phyloP scores from a whole-genome alignment of 441 rosid species.

The Erodium texanum region DNA sequence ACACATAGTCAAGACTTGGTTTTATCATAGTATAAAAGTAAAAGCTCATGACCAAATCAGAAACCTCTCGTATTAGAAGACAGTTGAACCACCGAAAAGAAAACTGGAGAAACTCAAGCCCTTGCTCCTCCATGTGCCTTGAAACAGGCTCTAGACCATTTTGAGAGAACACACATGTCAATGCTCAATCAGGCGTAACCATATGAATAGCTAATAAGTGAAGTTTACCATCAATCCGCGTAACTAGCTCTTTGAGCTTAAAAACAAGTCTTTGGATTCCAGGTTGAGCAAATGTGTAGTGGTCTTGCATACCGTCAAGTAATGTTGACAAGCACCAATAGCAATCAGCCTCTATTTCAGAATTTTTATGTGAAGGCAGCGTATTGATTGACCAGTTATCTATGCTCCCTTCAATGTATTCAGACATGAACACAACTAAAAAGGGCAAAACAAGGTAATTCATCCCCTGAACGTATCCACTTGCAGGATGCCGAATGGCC shows the following conservation, averaged over 20 bases:
- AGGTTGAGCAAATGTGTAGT: constrained; percentile 98
- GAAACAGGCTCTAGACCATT: constrained; percentile 77
- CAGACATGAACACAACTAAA: constrained; percentile 84
- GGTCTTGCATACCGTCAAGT: constrained; percentile 99
- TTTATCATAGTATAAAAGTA: not conserved
- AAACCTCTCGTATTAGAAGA: constrained; percentile 84
- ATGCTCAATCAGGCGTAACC: not conserved
- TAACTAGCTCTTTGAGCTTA: constrained; percentile 88
- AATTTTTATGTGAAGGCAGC: constrained; percentile 51
- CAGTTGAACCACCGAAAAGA: constrained; percentile 99
- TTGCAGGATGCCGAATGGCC: constrained; percentile 99
- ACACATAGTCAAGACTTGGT: constrained; percentile 12
- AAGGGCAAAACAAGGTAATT: constrained; percentile 95
- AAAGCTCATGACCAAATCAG: not conserved
- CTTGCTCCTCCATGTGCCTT: constrained; percentile 92
- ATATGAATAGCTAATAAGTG: too few relatives aligned
- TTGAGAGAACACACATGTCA: constrained; percentile 14
- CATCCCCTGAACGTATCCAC: constrained; percentile 97
- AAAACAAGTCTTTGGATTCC: constrained; percentile 99
- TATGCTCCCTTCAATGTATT: constrained; percentile 71
- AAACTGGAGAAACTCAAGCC: constrained; percentile 94
- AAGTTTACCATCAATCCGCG: constrained; percentile 94
- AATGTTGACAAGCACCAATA: constrained; percentile 95
- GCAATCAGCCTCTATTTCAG: constrained; percentile 86
- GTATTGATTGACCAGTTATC: constrained; percentile 69